These are phyloP conservation scores for Hypoxylon sp. DNA, from an alignment of 2,329 filamentous ascomycete genomes.

Conservation along the genomic window DNA sequence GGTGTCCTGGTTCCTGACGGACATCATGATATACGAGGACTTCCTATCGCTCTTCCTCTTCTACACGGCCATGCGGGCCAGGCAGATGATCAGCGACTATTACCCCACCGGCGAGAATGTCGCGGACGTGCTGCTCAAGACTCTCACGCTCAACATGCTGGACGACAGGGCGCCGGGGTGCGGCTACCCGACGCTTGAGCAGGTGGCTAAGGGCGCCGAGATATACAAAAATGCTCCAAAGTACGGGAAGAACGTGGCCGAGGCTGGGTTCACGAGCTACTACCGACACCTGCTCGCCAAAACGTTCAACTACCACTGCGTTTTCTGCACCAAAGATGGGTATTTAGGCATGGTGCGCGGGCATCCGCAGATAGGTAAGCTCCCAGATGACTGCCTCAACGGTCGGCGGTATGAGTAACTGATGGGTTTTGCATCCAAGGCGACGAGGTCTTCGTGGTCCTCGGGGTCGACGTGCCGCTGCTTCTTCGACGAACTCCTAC, in stretches of 20 bases:
- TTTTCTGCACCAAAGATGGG: neutral
- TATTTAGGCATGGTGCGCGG: neutral
- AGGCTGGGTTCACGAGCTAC: neutral
- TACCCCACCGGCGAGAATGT: slow-evolving; percentile 26
- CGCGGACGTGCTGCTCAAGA: slow-evolving; percentile 26
- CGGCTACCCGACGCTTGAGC: neutral
- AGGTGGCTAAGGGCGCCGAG: neutral
- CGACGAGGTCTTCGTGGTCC: slow-evolving; percentile 32
- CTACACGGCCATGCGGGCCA: too few relatives aligned
- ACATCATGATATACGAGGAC: neutral
- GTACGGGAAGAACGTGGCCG: too few relatives aligned
- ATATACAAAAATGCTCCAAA: neutral
- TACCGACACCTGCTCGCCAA: neutral
- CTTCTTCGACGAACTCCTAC: slow-evolving; percentile 10
- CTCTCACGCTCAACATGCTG: neutral
- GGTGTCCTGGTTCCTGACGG: slow-evolving; percentile 2
- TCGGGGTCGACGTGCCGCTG: slow-evolving; percentile 28
- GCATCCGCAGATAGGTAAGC: slow-evolving; percentile 17
- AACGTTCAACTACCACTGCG: neutral
- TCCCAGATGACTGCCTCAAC: neutral
- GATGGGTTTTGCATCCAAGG: slow-evolving; percentile 7
- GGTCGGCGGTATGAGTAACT: neutral
- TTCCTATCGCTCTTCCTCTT: neutral
- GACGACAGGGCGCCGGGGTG: neutral
- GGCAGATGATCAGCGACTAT: too few relatives aligned